Conservation (phyloP, 495 filamentous ascomycete species). For the Penicillium alfredii region DNA sequence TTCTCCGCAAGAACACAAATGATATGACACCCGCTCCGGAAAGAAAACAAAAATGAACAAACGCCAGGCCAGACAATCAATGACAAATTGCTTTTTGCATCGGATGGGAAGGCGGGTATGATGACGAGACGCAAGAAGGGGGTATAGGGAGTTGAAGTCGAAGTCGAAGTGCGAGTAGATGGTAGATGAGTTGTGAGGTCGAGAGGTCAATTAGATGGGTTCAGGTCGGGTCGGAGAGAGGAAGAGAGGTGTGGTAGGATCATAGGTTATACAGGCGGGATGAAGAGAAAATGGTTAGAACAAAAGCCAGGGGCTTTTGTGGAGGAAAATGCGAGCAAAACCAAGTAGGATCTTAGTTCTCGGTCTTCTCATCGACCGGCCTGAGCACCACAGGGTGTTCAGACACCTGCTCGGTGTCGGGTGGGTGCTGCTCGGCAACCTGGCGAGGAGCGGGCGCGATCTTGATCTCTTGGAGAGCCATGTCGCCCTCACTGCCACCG, state of each 20-base stretch:
- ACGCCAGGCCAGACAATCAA: slow-evolving; percentile 5
- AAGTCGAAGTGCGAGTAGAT: too few relatives aligned
- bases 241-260: not conserved
- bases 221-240: not conserved
- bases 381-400: slow-evolving; percentile 8
- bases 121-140: too few relatives aligned
- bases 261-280: not conserved
- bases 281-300: slow-evolving; percentile 1
- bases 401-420: slow-evolving; percentile 16
- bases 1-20: not conserved
- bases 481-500: slow-evolving; percentile 30
- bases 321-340: slow-evolving; percentile 3
- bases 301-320: slow-evolving; percentile 25
- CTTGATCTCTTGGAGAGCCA: slow-evolving; percentile 37
- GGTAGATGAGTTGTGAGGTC: too few relatives aligned
- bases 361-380: slow-evolving; percentile 25
- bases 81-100: slow-evolving; percentile 7
- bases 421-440: slow-evolving; percentile 26
- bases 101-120: too few relatives aligned
- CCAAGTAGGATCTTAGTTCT: slow-evolving; percentile 18
- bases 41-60: slow-evolving; percentile 8
- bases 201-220: not conserved
- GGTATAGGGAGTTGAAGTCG: too few relatives aligned
- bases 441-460: slow-evolving; percentile 30
- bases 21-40: too few relatives aligned